Percentiles rank a stretch among this genome's conserved stretches.
Conservation (phyloP, 2,329 filamentous ascomycete species). For the Verticillium nonalfalfae region DNA sequence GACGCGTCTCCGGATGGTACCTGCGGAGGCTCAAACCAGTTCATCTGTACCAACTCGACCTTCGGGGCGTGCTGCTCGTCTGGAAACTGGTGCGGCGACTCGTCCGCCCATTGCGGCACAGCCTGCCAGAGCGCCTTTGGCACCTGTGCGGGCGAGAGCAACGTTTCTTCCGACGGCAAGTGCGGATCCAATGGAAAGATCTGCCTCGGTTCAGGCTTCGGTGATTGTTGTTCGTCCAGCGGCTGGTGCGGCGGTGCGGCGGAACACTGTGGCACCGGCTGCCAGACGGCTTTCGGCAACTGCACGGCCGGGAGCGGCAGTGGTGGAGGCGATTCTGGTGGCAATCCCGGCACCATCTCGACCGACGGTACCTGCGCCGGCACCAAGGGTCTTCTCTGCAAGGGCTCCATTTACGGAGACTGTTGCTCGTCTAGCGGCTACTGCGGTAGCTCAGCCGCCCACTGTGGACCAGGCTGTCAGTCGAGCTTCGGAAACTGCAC, state of each 20-base stretch:
- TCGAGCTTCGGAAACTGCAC: constrained; percentile 9
- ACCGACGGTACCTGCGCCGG: not conserved
- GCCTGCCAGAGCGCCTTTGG: too few species aligned
- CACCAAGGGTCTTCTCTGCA: not conserved
- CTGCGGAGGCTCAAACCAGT: not conserved
- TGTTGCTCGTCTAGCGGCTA: constrained; percentile 13
- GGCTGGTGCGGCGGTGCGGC: constrained; percentile 10
- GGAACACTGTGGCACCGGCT: constrained; percentile 11
- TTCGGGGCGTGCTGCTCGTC: not conserved
- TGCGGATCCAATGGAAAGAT: constrained; percentile 3
- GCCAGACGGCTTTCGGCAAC: constrained; percentile 9
- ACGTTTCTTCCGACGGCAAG: not conserved
- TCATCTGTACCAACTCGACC: not conserved
- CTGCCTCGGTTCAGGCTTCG: not conserved
- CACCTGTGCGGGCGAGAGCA: too few species aligned
- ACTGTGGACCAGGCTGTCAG: constrained; percentile 12
- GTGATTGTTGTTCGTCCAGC: constrained; percentile 10
- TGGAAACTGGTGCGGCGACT: not conserved
- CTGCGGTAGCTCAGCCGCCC: constrained; percentile 8
- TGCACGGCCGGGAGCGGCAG: constrained; percentile 1
- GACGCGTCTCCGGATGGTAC: not conserved
- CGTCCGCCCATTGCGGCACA: too few species aligned
- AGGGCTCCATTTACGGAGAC: not conserved
- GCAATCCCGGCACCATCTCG: not conserved
- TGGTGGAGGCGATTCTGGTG: not conserved